Base-by-base conservation (phyloP, 108 stramenopile species). In the Fragilaria crotonensis region DNA sequence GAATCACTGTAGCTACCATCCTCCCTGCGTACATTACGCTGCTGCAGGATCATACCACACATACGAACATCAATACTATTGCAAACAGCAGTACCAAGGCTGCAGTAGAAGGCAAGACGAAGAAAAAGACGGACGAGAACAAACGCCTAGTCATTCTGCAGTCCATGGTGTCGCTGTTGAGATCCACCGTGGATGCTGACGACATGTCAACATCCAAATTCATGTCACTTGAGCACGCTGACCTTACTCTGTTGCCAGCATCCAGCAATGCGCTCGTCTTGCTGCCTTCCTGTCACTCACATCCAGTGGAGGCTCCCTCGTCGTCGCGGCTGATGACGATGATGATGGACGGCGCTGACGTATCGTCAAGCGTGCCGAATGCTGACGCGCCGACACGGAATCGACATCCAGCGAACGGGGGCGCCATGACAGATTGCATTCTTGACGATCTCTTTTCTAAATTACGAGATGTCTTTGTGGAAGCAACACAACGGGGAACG, bases 21-120 rank as follows among this genome's bases (percentile, higher is more conserved):
- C 22, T 71, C 5, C 58, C 59, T 7, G 57, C 70, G 32, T 64
- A 64, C 29, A 58, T 65, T 30, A 22, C 48, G 21, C 17, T 71
- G 7, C 29, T 64, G 5, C 29, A 17, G 3, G 67, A 59, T 33
- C 54, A 52, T 52, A 62, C 50, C 26, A 52, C n/a, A n/a, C n/a
- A n/a, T n/a, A n/a, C n/a, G 44, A n/a, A 23, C 4, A 21, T 57
- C 30, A 7, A 17, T 19, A 3, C 56, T 33, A 30, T 23, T 5
- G 31, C 19, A 33, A 7, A 29, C 25, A 19, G 20, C 21, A 57
- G 33, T 17, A 51, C 60, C 28, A 32, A 49, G n/a, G 1, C 21
- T 19, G 32, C 29, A 50, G 19, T 47, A 48, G 25, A 5, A 45
- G 41, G n/a, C 41, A 44, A 30, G 28, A n/a, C 20, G 9, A 7